These are phyloP conservation scores for Fusarium globosum DNA, from an alignment of 2,329 filamentous ascomycete species.

Conservation along the genomic window DNA sequence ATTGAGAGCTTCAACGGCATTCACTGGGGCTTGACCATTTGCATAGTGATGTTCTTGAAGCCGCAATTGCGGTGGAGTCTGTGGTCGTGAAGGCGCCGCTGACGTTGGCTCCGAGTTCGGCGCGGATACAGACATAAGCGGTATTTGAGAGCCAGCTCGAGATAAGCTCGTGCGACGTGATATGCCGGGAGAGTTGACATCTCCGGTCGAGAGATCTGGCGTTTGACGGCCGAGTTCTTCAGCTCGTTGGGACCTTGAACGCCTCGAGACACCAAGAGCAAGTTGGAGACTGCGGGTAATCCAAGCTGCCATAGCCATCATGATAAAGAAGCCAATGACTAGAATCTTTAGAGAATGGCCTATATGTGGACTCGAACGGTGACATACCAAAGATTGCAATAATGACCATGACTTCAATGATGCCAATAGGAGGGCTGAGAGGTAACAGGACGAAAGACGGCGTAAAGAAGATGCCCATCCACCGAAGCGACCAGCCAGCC, in stretches of 20 bases:
- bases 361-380: too few relatives aligned
- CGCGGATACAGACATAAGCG: constrained; percentile 26
- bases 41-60: constrained; percentile 45
- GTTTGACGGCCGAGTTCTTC: constrained; percentile 55
- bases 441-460: constrained; percentile 70
- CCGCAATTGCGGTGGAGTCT: constrained; percentile 43
- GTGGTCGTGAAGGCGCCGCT: constrained; percentile 39
- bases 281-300: constrained; percentile 65
- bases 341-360: not conserved
- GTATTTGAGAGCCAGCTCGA: constrained; percentile 40
- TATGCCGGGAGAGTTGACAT: constrained; percentile 42
- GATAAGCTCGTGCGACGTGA: constrained; percentile 43
- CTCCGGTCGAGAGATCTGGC: constrained; percentile 60
- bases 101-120: constrained; percentile 30
- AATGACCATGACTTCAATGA: constrained; percentile 67
- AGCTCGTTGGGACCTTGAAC: constrained; percentile 61
- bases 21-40: constrained; percentile 30
- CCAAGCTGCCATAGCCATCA: constrained; percentile 64
- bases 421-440: constrained; percentile 64
- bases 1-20: constrained; percentile 35
- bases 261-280: constrained; percentile 62
- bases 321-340: constrained; percentile 67
- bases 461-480: constrained; percentile 69
- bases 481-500: constrained; percentile 67
- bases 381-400: constrained; percentile 67